These are phyloP conservation scores for Stagonosporopsis rhizophila DNA, from an alignment of 2,329 filamentous ascomycete genomes.

Conservation along the genomic window DNA sequence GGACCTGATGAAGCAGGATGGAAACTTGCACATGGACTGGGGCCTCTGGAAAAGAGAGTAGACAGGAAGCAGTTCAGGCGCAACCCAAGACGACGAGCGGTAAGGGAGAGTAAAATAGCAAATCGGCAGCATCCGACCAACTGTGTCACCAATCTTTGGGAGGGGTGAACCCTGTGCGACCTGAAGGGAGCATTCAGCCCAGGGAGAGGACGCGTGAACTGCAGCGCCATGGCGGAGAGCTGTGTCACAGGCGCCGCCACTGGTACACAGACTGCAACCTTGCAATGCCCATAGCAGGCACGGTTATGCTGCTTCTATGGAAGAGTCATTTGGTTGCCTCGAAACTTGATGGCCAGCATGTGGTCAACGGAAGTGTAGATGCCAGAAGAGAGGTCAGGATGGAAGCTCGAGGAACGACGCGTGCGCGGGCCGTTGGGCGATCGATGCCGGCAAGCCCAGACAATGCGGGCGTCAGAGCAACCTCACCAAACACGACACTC, in stretches of 20 bases:
- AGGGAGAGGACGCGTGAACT: conserved; percentile 35
- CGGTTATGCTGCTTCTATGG: conserved; percentile 27
- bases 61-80: conserved; percentile 38
- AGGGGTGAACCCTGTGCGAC: conserved; percentile 38
- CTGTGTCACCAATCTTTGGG: conserved; percentile 30
- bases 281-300: conserved; percentile 35
- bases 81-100: conserved; percentile 28
- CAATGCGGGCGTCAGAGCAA: conserved; percentile 9
- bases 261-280: conserved; percentile 45
- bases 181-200: conserved; percentile 32
- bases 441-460: conserved; percentile 2
- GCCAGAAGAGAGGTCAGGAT: conserved; percentile 7
- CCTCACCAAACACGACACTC: conserved; percentile 15
- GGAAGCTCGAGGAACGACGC: conserved; percentile 6
- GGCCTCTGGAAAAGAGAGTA: conserved; percentile 29
- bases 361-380: conserved; percentile 18
- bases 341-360: conserved; percentile 22
- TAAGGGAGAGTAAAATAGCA: conserved; percentile 43
- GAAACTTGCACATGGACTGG: conserved; percentile 30
- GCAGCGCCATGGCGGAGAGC: conserved; percentile 30
- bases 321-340: conserved; percentile 20
- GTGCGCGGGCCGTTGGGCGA: conserved; percentile 4
- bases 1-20: conserved; percentile 31
- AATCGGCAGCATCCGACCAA: conserved; percentile 31
- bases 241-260: conserved; percentile 41